Base-by-base conservation (phyloP, 495 filamentous ascomycete species). In the Lophium mytilinum region DNA sequence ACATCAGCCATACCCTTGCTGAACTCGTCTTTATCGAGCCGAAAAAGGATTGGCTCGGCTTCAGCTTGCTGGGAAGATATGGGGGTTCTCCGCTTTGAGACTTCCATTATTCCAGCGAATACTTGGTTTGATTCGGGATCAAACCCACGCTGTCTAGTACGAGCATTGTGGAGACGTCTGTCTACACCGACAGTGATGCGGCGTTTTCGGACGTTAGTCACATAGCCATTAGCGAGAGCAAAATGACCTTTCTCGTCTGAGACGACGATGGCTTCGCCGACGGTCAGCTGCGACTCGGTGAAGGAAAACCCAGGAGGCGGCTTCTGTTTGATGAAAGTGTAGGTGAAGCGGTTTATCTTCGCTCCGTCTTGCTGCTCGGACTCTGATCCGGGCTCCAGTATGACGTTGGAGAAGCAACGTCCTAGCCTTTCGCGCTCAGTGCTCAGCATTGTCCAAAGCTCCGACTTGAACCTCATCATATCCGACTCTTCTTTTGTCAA, bases 11-110 rank as follows among this genome's bases (percentile, higher is more conserved):
- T 94, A 55, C 93, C 93, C 58, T 92, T 97, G 72, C 88, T 95
- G 71, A 96, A 96, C 67, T 97, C 93, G 63, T 97, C 93, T 70
- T 96, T 96, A 71, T 98, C 93, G 1, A 98, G 73, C 35, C 93
- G 85, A 65, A 91, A 97, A 17, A 85, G 71, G 14, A 87, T 68
- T 24, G 82, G 81, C 50, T 84, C 77, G 52, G 71, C 71, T 42
- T 72, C 68, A 39, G 68, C 60, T 53, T 75, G 72, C 52, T 80
- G 75, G 68, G 75, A 21, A 62, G 54, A 1, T 43, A 35, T 39
- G 54, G 54, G 8, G 67, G 69, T 15, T 75, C 51, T 53, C 77
- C 48, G 80, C 74, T 45, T 78, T 72, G 41, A 92, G 39, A 96
- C 81, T 63, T 94, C 87, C 89, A 96, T 96, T 58, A 96, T 92